A percentile compares a stretch with the other conserved stretches of the same genome.
These are phyloP conservation scores for Aureobasidium uvarum DNA, from an alignment of 2,329 filamentous ascomycete species.

Conservation along the genomic window DNA sequence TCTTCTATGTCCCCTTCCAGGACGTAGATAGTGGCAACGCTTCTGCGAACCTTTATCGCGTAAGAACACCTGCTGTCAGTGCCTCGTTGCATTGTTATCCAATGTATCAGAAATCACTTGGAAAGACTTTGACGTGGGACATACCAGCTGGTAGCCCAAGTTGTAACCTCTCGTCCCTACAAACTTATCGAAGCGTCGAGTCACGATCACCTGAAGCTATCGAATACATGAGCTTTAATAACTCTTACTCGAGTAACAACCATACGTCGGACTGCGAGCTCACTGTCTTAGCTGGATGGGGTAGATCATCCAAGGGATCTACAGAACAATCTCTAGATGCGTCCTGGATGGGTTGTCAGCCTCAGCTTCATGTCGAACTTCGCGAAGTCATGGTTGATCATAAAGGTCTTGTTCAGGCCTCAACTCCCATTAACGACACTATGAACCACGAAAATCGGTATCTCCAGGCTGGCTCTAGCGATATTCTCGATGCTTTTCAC, in stretches of 20 bases:
- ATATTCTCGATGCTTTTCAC: not conserved
- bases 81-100: slow-evolving; percentile 39
- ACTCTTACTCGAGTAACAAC: not conserved
- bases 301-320: not conserved
- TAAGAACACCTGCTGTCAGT: slow-evolving; percentile 40
- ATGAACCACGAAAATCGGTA: not conserved
- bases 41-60: slow-evolving; percentile 30
- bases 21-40: slow-evolving; percentile 4
- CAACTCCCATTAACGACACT: not conserved
- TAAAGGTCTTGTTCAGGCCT: slow-evolving; percentile 9
- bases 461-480: not conserved
- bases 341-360: slow-evolving; percentile 36
- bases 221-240: not conserved
- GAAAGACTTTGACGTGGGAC: not conserved
- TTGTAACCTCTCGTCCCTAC: not conserved
- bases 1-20: slow-evolving; percentile 52
- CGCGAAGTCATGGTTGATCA: slow-evolving; percentile 40
- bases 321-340: not conserved
- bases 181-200: not conserved
- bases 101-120: slow-evolving; percentile 32
- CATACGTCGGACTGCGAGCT: not conserved
- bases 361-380: slow-evolving; percentile 36
- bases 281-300: not conserved
- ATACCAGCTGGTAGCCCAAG: not conserved
- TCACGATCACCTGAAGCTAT: not conserved